Evolutionary conservation across 352 stramenopile genomes (phyloP), one percentile per base, ranked within the genome.

Genomic region (Globisporangium recalcitrans): DNA sequence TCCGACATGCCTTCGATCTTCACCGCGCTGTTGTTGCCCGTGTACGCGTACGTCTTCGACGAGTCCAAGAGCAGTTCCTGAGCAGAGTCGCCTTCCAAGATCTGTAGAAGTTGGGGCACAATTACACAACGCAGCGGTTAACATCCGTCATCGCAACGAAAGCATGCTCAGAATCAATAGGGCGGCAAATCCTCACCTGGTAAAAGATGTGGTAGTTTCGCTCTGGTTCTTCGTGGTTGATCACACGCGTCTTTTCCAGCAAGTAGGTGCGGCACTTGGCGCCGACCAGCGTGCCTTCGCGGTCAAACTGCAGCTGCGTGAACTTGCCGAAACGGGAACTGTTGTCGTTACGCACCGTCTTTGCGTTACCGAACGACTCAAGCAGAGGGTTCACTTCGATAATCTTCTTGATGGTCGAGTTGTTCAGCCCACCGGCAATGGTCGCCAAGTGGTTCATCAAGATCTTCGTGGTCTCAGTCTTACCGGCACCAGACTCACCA

Each of bases 171-270:
- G 38, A 46, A 21, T 46, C 38, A 46, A 46, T 19, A 46, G 5
- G 16, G 5, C 21, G 16, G 16, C 16, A 46, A 46, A 46, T 19
- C 6, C 38, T n/a, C 31, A 66, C 53, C 52, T 98, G 86, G 71
- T 98, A 98, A 70, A 98, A 98, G 64, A 99, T 98, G 75, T 98
- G 95, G 75, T 98, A 98, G 70, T 98, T 98, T 26, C 96, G 76
- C 71, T 99, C 96, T 2, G 90, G 80, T 2, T 78, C 78, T 59
- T 96, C 91, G 69, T 99, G 96, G 32, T 91, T 89, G 29, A 98
- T 97, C 46, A 99, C 85, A 69, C 97, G 93, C 8, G 96, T 97
- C 82, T 99, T 98, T 74, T 99, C 96, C 4, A 99, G 70, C 9
- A 99, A 70, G 70, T 98, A 99, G 13, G 96, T 99, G 68, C 95